These are phyloP conservation scores for Gastrodia elata DNA, from an alignment of 106 monocot genomes.

Conservation along the genomic window DNA sequence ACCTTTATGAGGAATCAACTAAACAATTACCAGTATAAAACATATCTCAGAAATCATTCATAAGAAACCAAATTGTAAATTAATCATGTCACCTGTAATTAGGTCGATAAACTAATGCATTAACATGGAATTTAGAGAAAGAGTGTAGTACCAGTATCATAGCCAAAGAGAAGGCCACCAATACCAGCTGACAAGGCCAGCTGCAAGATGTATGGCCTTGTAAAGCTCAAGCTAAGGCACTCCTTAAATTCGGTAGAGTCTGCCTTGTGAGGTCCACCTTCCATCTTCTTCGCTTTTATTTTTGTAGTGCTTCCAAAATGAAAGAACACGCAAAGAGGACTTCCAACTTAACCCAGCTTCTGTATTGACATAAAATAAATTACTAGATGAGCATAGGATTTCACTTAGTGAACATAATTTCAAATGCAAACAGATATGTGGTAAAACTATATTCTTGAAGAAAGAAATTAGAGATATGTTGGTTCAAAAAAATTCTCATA, in stretches of 20 bases:
- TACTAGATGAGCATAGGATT: not conserved
- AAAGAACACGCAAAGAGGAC: not conserved
- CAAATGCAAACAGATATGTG: not conserved
- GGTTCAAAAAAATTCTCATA: too few relatives aligned
- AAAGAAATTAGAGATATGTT: not conserved
- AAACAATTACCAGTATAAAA: too few relatives aligned
- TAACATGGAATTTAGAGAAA: not conserved
- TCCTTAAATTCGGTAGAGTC: conserved; percentile 61
- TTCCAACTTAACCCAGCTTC: not conserved
- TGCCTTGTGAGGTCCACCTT: conserved; percentile 36
- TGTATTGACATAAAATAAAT: not conserved
- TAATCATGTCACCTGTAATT: not conserved
- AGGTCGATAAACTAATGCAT: not conserved
- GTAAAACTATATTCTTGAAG: not conserved
- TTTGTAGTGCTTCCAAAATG: not conserved
- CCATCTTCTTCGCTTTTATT: conserved; percentile 25
- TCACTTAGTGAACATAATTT: not conserved
- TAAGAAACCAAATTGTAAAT: not conserved
- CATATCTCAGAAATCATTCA: not conserved
- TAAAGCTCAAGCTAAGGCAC: conserved; percentile 52
- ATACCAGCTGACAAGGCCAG: conserved; percentile 79
- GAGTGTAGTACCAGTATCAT: conserved; percentile 59
- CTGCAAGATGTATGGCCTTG: conserved; percentile 56
- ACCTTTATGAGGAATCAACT: too few relatives aligned
- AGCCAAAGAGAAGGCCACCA: conserved; percentile 79